Base-by-base conservation (phyloP, 129 eudicot genomes). In the Artemisia annua region DNA sequence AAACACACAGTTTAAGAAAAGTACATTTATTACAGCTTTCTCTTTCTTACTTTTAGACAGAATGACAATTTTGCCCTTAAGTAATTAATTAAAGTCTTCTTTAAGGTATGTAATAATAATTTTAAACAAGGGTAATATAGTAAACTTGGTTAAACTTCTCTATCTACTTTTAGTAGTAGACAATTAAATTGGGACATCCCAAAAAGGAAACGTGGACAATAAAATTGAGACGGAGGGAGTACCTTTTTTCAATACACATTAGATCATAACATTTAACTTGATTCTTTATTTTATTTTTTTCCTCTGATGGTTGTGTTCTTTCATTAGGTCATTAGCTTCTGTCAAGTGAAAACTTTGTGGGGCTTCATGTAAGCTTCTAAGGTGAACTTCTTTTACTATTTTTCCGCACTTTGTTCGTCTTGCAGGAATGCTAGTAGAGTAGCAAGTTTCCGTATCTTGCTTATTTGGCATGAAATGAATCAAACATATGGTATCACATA, bases 381-480 rank as follows among this genome's bases (percentile, higher is more conserved):
- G 53, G 63, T 26, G 65, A 54, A 67, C 39, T 67, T 48, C 49
- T 22, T 32, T 17, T 20, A 5, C 43, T 7, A 13, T 2, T 2
- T 67, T 24, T 67, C 9, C 10, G 59, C 15, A 7, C 52, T 15
- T 71, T 56, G 39, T 53, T 69, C 19, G 10, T 69, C 16, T 17
- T 53, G 75, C n/a, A 69, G 60, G 60, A 50, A 68, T 8, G 15
- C 59, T 18, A 66, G 70, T 12, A 43, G 54, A 51, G 59, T 68
- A 53, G 44, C 48, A 68, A 15, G 48, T 26, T 50, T 68, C 51
- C 11, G 24, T 17, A 28, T 61, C 44, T n/a, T 24, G 4, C 10
- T 11, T 61, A 13, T 13, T 3, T 7, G 9, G 46, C 66, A 61
- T 22, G 15, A 22, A 58, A 20, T 22, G 28, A 58, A 61, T 24